A percentile compares a stretch with the other conserved stretches of the same genome.
Conservation (phyloP, 2,329 filamentous ascomycete species). For the Microsporum ferrugineum region DNA sequence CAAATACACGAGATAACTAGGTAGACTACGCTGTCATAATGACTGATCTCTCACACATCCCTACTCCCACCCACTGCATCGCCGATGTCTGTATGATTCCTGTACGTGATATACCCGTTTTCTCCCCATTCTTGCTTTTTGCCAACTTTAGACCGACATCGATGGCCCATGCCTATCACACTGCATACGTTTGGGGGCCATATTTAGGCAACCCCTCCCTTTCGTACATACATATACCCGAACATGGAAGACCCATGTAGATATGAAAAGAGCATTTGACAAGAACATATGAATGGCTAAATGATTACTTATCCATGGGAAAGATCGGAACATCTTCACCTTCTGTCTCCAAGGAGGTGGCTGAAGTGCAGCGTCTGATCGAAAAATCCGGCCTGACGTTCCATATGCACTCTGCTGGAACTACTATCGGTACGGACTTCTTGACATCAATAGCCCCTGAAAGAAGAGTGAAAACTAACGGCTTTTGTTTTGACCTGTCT, state of each 20-base stretch:
- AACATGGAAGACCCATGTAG: neutral
- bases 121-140: conserved; percentile 4
- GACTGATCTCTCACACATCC: conserved; percentile 15
- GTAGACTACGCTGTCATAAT: neutral
- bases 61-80: conserved; percentile 63
- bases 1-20: neutral
- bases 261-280: neutral
- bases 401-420: conserved; percentile 86
- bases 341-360: conserved; percentile 73
- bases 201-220: neutral
- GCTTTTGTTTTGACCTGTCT: neutral
- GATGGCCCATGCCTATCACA: neutral
- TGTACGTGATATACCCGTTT: conserved; percentile 34
- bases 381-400: conserved; percentile 69
- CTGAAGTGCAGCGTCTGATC: conserved; percentile 75
- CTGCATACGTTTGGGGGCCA: neutral
- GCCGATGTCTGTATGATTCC: conserved; percentile 90
- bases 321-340: conserved; percentile 68
- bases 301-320: neutral
- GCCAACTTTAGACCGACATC: neutral
- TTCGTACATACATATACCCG: neutral
- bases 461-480: neutral
- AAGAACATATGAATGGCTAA: neutral
- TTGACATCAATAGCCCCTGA: neutral
- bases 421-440: conserved; percentile 63